Base-by-base conservation (phyloP, 768 basidiomycete species). In the Mycena vulgaris region DNA sequence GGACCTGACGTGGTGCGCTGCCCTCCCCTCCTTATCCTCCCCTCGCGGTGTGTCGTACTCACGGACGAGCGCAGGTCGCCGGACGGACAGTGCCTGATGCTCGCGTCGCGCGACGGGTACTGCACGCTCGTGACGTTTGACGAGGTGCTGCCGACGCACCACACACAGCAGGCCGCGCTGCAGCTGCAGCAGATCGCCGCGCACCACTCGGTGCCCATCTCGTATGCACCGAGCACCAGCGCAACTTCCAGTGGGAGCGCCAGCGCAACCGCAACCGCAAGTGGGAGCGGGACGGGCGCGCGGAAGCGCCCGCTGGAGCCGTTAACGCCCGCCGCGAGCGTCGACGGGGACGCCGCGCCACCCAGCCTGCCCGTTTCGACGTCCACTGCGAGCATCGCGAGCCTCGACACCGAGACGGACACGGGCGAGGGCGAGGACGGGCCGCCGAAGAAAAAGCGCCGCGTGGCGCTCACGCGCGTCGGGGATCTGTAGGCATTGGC, bases 121-220 rank as follows among this genome's bases (percentile, higher is more conserved):
- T 99, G 98, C 83, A 98, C 97, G 0, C 88, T 98, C 66, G 87
- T 98, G 74, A 88, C 95, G 25, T 98, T 99, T 78, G 97, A 98
- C 81, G 97, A 99, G 80, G 93, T 97, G 65, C 88, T 98, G 2
- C 89, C 95, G 0, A 87, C 92, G 5, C 90, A 97, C 78, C 92
- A 95, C 71, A 96, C 92, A 1, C 97, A 98, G 76, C 97, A 97
- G 78, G 93, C 95, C 68, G 90, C 93, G 6, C 88, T 97, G 23
- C 97, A 97, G 79, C 84, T 98, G 33, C 94, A 96, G 76, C 93
- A 93, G 39, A 96, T 98, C 66, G 96, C 96, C 2, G 93, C 95
- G 75, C 90, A 93, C 69, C 91, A 95, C 76, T 92, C 90, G 3
- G 88, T 93, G 40, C 89, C 92, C 4, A 83, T 92, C 51, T 87